Conservation (phyloP, 345 rosid genomes). For the Populus davidiana region DNA sequence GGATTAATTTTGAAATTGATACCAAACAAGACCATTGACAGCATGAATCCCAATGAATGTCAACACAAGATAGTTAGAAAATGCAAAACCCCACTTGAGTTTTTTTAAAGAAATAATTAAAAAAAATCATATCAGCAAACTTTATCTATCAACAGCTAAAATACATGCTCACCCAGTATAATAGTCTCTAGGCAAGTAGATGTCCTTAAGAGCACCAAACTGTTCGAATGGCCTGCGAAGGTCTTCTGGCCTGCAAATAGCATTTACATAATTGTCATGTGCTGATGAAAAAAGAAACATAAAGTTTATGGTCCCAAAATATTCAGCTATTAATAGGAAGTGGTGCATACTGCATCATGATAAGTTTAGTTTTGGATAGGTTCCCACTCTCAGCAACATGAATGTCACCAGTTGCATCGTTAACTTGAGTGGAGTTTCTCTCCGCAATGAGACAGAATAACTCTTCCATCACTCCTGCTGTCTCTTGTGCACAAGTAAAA, state of each 20-base stretch:
- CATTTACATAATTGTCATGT: neutral
- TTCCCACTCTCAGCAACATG: neutral
- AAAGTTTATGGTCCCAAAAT: neutral
- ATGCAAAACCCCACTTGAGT: neutral
- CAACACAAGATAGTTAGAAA: neutral
- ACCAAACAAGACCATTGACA: neutral
- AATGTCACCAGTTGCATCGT: neutral
- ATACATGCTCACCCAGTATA: slow-evolving; percentile 69
- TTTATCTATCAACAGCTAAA: neutral
- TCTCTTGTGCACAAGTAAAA: neutral
- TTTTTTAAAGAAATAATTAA: neutral
- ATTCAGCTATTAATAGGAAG: neutral
- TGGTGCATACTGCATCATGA: neutral
- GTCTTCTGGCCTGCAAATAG: slow-evolving; percentile 70
- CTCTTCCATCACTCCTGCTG: neutral
- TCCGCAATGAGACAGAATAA: neutral
- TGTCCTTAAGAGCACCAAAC: slow-evolving; percentile 85
- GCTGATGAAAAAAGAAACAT: neutral
- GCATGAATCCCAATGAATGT: neutral
- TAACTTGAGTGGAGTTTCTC: neutral
- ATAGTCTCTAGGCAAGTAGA: slow-evolving; percentile 90
- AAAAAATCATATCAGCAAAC: neutral
- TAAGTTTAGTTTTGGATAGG: neutral
- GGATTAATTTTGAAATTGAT: neutral
- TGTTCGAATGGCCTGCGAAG: slow-evolving; percentile 73